These are phyloP conservation scores for Aegilops tauschii DNA, from an alignment of 176 grass and related monocot species.

Conservation along the genomic window DNA sequence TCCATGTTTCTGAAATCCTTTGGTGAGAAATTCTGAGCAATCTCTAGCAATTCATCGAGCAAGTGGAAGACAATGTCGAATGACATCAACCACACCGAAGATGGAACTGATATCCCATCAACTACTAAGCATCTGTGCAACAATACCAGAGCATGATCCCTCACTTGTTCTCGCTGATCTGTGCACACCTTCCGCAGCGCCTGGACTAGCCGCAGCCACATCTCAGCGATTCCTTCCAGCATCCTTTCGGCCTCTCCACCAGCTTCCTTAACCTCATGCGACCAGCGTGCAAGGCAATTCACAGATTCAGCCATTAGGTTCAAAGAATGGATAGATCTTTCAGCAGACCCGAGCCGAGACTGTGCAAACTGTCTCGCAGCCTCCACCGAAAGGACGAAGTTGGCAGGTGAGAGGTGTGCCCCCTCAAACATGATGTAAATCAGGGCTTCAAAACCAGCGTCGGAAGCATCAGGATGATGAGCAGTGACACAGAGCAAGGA, in stretches of 20 bases:
- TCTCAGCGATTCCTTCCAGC: not conserved
- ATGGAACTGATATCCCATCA: not conserved
- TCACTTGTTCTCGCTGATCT: not conserved
- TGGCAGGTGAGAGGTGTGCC: conserved; percentile 33
- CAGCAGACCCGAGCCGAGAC: not conserved
- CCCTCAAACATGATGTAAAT: conserved; percentile 87
- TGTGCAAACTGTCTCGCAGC: not conserved
- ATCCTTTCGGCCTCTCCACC: not conserved
- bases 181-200: not conserved
- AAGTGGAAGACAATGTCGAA: not conserved
- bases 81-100: not conserved
- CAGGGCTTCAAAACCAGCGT: conserved; percentile 87
- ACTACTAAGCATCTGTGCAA: not conserved
- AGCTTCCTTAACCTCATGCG: not conserved
- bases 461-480: conserved; percentile 92
- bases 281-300: not conserved
- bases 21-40: not conserved
- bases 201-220: conserved; percentile 4
- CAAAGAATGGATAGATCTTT: conserved; percentile 10
- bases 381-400: not conserved
- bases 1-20: not conserved
- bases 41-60: not conserved
- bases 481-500: conserved; percentile 46
- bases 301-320: not conserved
- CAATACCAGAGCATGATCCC: not conserved